Evolutionary conservation across 768 basidiomycete species (phyloP).

Genomic region (Rhodotorula diobovata): DNA sequence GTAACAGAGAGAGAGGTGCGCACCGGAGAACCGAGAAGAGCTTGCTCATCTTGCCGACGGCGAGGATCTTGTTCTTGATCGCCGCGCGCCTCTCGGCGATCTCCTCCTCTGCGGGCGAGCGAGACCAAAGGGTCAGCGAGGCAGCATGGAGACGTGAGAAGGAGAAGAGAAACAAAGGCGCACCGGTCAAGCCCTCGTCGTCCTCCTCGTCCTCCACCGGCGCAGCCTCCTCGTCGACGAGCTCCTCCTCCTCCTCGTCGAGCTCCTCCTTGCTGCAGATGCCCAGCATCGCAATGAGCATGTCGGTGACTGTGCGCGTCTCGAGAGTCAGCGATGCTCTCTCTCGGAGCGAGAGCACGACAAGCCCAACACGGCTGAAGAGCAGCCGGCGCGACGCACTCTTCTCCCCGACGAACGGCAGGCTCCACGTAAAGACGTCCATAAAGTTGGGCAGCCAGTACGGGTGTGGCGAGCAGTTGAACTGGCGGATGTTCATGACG

Average conservation of each 20-base stretch:
- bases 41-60: constrained; percentile 90
- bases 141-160: background rate
- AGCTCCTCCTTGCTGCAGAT: constrained; percentile 95
- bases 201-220: constrained; percentile 24
- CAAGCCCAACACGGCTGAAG: background rate
- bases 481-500: constrained; percentile 93
- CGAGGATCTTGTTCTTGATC: constrained; percentile 98
- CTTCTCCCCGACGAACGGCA: constrained; percentile 97
- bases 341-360: too few relatives aligned
- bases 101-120: constrained; percentile 41
- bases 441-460: constrained; percentile 99
- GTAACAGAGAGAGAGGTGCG: constrained; percentile 44
- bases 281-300: constrained; percentile 93
- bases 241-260: constrained; percentile 70
- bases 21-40: constrained; percentile 94
- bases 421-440: constrained; percentile 98
- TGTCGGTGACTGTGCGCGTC: constrained; percentile 74
- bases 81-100: constrained; percentile 69
- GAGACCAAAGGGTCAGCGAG: background rate
- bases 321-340: background rate
- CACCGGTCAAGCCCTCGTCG: constrained; percentile 27
- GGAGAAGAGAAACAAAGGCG: background rate
- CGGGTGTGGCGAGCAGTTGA: constrained; percentile 91
- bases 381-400: constrained; percentile 55
- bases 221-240: constrained; percentile 38